phyloP scores from a whole-genome alignment of 1,139 yeast genomes.

The Schizosaccharomyces versatilis region DNA sequence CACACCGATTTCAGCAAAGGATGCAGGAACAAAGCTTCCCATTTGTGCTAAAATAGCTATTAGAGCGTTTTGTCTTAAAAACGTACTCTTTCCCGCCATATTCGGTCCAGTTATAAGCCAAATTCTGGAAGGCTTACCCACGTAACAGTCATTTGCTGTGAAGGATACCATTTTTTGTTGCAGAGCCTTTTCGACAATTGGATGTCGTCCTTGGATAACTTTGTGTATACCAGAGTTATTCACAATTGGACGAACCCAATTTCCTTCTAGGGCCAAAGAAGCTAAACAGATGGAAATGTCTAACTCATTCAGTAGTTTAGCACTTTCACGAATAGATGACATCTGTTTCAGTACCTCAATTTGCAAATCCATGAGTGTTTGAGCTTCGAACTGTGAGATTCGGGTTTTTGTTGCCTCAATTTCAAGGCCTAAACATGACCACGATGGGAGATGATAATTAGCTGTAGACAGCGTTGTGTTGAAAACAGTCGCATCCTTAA shows the following conservation, averaged over 20 bases:
- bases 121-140: conserved; percentile 19
- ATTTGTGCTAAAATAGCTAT: conserved; percentile 32
- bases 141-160: conserved; percentile 39
- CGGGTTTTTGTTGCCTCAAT: conserved; percentile 15
- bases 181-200: conserved; percentile 71
- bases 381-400: conserved; percentile 23
- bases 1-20: conserved; percentile 44
- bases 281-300: conserved; percentile 65
- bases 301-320: conserved; percentile 35
- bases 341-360: conserved; percentile 22
- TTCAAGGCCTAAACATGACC: conserved; percentile 18
- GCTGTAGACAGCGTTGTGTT: conserved; percentile 9
- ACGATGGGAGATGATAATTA: conserved; percentile 13
- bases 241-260: conserved; percentile 45
- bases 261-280: conserved; percentile 38
- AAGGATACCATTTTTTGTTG: conserved; percentile 27
- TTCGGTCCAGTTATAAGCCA: conserved; percentile 50
- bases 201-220: conserved; percentile 44
- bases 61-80: conserved; percentile 65
- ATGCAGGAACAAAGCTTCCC: conserved; percentile 29
- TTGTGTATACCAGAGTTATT: conserved; percentile 18
- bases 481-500: neutral
- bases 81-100: conserved; percentile 95
- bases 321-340: conserved; percentile 25
- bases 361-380: conserved; percentile 26